These are phyloP conservation scores for Oryza glaberrima DNA, from an alignment of 176 grass and related monocot genomes.

Conservation along the genomic window DNA sequence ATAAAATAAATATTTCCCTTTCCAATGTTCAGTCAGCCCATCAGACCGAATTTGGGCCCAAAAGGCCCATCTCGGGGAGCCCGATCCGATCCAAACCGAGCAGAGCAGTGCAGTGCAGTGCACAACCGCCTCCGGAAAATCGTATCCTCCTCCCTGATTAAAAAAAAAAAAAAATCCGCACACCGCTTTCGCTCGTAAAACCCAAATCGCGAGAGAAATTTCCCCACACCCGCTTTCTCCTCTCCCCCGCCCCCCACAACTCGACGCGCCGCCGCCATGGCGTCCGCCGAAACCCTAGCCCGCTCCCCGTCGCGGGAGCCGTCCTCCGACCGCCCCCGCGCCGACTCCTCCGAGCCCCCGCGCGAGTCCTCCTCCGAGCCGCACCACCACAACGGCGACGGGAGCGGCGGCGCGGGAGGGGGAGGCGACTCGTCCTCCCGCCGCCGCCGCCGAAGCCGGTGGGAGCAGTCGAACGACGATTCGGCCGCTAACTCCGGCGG, in stretches of 20 bases:
- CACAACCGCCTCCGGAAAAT: slow-evolving; percentile 1
- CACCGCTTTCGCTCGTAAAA: neutral
- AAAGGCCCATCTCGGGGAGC: neutral
- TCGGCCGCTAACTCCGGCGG: slow-evolving; percentile 51
- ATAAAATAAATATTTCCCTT: too few relatives aligned
- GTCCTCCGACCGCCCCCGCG: slow-evolving; percentile 45
- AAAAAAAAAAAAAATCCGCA: neutral
- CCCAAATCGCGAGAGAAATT: neutral
- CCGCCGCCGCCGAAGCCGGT: slow-evolving; percentile 78
- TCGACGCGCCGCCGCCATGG: slow-evolving; percentile 23
- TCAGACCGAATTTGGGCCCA: too few relatives aligned
- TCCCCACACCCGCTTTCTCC: neutral
- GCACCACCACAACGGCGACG: slow-evolving; percentile 36
- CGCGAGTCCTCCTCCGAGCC: slow-evolving; percentile 39
- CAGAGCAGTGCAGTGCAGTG: too few relatives aligned
- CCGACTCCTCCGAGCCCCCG: slow-evolving; percentile 19
- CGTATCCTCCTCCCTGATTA: too few relatives aligned
- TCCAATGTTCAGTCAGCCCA: too few relatives aligned
- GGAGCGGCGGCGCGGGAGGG: neutral
- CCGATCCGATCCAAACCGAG: neutral
- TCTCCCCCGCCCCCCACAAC: neutral
- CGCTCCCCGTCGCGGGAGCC: slow-evolving; percentile 39
- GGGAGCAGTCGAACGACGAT: slow-evolving; percentile 70
- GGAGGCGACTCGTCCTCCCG: slow-evolving; percentile 48
- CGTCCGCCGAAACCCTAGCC: slow-evolving; percentile 58